These are phyloP conservation scores for Nakazawaea populi DNA, from an alignment of 805 yeast genomes.

Conservation along the genomic window DNA sequence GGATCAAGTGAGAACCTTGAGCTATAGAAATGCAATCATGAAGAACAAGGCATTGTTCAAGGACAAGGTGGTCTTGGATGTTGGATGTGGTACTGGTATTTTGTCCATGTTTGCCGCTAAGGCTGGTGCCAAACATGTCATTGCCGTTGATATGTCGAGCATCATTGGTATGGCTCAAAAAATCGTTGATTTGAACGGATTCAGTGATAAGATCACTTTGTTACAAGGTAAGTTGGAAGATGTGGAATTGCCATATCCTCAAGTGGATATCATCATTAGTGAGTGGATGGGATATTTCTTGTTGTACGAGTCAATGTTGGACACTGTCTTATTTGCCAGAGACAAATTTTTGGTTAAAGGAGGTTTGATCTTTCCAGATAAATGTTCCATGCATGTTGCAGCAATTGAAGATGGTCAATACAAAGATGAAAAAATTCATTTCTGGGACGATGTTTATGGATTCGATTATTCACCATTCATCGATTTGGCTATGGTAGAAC, in stretches of 20 bases:
- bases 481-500: slow-evolving; percentile 83
- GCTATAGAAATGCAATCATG: slow-evolving; percentile 88
- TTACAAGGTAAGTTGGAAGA: slow-evolving; percentile 94
- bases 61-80: slow-evolving; percentile 92
- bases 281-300: slow-evolving; percentile 99
- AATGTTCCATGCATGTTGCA: slow-evolving; percentile 83
- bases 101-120: slow-evolving; percentile 96
- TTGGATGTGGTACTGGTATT: slow-evolving; percentile 99
- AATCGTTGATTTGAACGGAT: slow-evolving; percentile 79
- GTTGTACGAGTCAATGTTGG: slow-evolving; percentile 95
- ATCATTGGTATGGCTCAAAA: slow-evolving; percentile 95
- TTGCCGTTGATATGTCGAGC: slow-evolving; percentile 95
- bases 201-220: slow-evolving; percentile 78
- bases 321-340: slow-evolving; percentile 90
- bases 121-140: slow-evolving; percentile 98
- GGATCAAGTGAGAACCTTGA: slow-evolving; percentile 85
- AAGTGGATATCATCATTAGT: slow-evolving; percentile 91
- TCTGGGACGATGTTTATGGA: slow-evolving; percentile 97
- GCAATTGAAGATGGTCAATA: slow-evolving; percentile 91
- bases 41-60: slow-evolving; percentile 86
- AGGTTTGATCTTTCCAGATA: slow-evolving; percentile 93
- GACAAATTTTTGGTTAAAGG: slow-evolving; percentile 78
- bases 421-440: slow-evolving; percentile 84
- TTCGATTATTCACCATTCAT: slow-evolving; percentile 92
- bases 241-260: slow-evolving; percentile 72